Base-by-base conservation (phyloP, 352 stramenopile species). In the Phytophthora uliginosa region DNA sequence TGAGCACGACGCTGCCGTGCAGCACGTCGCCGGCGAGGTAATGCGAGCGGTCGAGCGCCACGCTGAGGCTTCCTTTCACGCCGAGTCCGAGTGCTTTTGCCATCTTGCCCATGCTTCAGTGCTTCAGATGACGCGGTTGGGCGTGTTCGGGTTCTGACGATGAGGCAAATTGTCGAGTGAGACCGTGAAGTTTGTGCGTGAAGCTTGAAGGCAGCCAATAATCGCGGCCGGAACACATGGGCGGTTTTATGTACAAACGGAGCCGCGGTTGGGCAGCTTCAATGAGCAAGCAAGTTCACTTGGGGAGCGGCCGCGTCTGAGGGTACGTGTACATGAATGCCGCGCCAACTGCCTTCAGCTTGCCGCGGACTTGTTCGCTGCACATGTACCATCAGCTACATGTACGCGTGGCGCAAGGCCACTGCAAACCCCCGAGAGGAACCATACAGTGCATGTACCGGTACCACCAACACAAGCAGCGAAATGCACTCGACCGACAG, bases 141-240 rank as follows among this genome's bases (percentile, higher is more conserved):
- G 36, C 36, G 36, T 42, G 36, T 42, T 42, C 26, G 18, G n/a
- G n/a, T n/a, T n/a, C n/a, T n/a, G n/a, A n/a, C n/a, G n/a, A n/a
- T n/a, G n/a, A 42, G 58, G 67, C 45, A 66, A 69, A 76, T 79
- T 76, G 72, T 66, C 52, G 63, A 79, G 59, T 79, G 72, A 76
- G 55, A 38, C 6, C 45, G 10, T 69, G n/a, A 31, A 40, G 48
- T 7, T 26, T 18, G 52, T 38, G 52, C 38, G 31, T 17, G 40
- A 26, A 34, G 18, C 63, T 56, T 57, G 33, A 61, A 56, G 26
- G 5, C 33, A 38, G 5, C 15, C 26, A 57, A 58, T 58, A 72
- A 72, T 72, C 40, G 22, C 12, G 13, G 34, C 7, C 12, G 12
- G n/a, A n/a, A 71, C 38, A 28, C 7, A 59, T 66, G 67, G 59